Base-by-base conservation (phyloP, 2,329 filamentous ascomycete species). In the Phyllosticta paracitricarpa region DNA sequence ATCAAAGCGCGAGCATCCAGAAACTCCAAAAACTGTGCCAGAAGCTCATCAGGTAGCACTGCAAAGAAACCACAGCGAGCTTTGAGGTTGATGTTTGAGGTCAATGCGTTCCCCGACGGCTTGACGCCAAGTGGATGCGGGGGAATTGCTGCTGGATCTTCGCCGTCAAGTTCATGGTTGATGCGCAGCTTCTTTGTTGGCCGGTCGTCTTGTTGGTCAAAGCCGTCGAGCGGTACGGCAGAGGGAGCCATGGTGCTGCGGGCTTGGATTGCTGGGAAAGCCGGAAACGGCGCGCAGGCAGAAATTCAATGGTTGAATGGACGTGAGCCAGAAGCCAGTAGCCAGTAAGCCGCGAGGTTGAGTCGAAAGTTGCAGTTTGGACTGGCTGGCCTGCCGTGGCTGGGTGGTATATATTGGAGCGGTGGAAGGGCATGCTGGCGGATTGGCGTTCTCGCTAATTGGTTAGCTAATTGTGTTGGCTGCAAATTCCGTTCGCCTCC, bases 101-200 rank as follows among this genome's bases (percentile, higher is more conserved):
- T 84, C 53, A 93, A 82, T 56, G 87, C 86, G 77, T 99, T 97
- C 48, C 93, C 94, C 64, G 88, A 82, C 1, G 94, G 93, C 71
- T 91, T 94, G 65, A 97, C 81, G 33, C 88, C 88, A 55, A 96
- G 78, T 48, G 91, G 91, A 78, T 97, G 93, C 51, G 81, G 79
- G 57, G 88, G 88, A 59, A 96, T 86, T 54, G 84, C 82, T 65
- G 80, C 75, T 70, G 79, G 78, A n/a, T 71, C 67, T 62, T 73
- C 70, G 24, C 67, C 68, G 54, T 63, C 61, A 64, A 35, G n/a
- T 3, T 62, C 57, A n/a, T 54, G 26, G 33, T 52, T 56, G 25
- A 62, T 51, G 7, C 60, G 51, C 26, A 62, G 60, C 40, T 52
- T 62, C 51, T 64, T 64, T 5, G 58, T 28, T 52, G 61, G 63